Conservation (phyloP, 345 rosid species). For the Gossypium bickii region DNA sequence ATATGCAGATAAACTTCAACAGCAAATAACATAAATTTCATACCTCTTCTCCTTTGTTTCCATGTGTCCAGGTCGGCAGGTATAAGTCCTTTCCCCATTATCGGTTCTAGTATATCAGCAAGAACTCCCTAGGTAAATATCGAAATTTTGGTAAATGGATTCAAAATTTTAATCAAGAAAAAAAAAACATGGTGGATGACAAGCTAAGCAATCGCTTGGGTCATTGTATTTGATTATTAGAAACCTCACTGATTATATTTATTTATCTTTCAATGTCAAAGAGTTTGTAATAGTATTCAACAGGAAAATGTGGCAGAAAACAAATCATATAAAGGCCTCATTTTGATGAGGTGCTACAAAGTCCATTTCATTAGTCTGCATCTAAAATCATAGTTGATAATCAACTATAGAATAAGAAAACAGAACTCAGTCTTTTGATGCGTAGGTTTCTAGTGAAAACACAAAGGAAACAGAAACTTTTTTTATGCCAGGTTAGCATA, state of each 20-base stretch:
- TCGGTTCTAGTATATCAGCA: conserved; percentile 94
- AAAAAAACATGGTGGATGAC: not conserved
- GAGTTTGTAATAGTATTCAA: not conserved
- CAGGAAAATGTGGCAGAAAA: not conserved
- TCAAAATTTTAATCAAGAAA: not conserved
- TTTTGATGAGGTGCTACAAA: not conserved
- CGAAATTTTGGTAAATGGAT: conserved; percentile 4
- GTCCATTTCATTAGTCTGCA: not conserved
- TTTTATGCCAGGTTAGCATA: not conserved
- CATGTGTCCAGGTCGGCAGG: conserved; percentile 94
- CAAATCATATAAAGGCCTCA: not conserved
- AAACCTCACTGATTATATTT: not conserved
- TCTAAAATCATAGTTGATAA: not conserved
- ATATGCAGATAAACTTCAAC: not conserved
- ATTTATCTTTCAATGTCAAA: not conserved
- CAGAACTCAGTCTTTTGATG: not conserved
- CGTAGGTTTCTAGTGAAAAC: not conserved
- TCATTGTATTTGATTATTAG: not conserved
- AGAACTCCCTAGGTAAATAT: conserved; percentile 70
- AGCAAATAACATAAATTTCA: conserved; percentile 14
- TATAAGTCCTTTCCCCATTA: conserved; percentile 97
- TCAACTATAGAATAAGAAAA: not conserved
- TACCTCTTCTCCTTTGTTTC: conserved; percentile 96
- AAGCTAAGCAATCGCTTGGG: not conserved
- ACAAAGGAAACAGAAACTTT: not conserved